Base-by-base conservation (phyloP, 805 yeast genomes). In the Candida caryicola region DNA sequence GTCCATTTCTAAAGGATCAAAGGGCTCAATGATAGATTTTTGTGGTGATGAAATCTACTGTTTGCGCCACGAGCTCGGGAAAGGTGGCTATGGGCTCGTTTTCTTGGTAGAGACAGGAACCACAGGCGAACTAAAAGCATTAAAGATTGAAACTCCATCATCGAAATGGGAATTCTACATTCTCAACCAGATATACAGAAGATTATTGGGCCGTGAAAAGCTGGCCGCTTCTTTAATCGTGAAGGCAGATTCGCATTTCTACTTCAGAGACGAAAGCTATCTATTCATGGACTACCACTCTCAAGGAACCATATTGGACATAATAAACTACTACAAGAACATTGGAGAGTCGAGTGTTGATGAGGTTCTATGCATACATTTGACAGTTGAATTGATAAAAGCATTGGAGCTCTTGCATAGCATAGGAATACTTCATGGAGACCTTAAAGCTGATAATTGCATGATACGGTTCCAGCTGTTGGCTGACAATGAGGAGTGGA, bases 131-230 rank as follows among this genome's bases (percentile, higher is more conserved):
- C 51, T 74, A 23, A 73, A 70, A 35, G 95, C 96, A 0, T 60
- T 89, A 36, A 89, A 89, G 54, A 75, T 83, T 10, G 88, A 84
- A 52, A 69, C 71, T 13, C 87, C 91, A 0, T 64, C 85, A 0
- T 74, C 77, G 31, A 66, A 76, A 3, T 88, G 96, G 96, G 96
- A 89, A 59, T 85, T 73, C 50, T 87, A 85, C 54, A 79, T 86
- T 13, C 62, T 87, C 46, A 72, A 66, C 25, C 81, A 79, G 47
- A 66, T 85, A 1, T 77, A 77, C 40, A 55, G 38, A 55, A 81
- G 64, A 34, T 35, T 47, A 29, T 46, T 46, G 5, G 46, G 51
- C 5, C 71, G 78, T 2, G 35, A 39, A 13, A 38, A 32, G 4
- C n/a, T 18, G 3, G 25, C 33, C 1, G 18, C 36, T 4, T 28